Conservation (phyloP, 148 eudicot genomes). For the Arctostaphylos glauca region DNA sequence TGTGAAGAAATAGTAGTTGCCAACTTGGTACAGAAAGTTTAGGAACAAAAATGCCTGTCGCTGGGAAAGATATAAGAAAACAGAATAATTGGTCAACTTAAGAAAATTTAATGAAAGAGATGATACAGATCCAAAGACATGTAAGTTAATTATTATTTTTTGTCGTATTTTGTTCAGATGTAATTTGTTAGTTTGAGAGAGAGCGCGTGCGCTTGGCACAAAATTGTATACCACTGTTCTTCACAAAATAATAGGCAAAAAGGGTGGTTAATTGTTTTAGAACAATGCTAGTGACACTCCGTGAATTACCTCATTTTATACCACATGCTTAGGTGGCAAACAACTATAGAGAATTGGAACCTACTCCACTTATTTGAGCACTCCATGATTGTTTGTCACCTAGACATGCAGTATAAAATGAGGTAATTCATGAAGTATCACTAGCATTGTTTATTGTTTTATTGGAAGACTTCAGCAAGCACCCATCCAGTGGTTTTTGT, state of each 20-base stretch:
- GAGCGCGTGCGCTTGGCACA: not conserved
- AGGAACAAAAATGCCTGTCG: not conserved
- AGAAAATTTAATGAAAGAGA: not conserved
- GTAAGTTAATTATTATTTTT: not conserved
- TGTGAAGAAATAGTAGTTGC: not conserved
- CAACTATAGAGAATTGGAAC: no score
- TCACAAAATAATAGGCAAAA: not conserved
- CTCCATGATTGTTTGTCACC: no score
- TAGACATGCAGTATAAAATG: no score
- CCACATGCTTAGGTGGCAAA: no score
- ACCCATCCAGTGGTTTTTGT: not conserved
- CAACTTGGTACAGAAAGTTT: constrained; percentile 3
- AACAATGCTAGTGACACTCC: no score
- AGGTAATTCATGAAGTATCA: no score
- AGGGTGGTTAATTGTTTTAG: not conserved
- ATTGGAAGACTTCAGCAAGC: not conserved
- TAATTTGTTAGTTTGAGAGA: no score
- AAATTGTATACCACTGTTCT: not conserved
- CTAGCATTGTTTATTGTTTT: not conserved
- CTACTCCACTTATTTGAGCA: no score
- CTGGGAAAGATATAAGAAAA: not conserved
- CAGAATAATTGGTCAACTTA: not conserved
- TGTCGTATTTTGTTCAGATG: not conserved
- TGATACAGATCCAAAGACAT: not conserved
- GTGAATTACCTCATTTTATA: no score